These are phyloP conservation scores for Magnolia sinica DNA, from an alignment of 164 flowering plant species.

Conservation along the genomic window DNA sequence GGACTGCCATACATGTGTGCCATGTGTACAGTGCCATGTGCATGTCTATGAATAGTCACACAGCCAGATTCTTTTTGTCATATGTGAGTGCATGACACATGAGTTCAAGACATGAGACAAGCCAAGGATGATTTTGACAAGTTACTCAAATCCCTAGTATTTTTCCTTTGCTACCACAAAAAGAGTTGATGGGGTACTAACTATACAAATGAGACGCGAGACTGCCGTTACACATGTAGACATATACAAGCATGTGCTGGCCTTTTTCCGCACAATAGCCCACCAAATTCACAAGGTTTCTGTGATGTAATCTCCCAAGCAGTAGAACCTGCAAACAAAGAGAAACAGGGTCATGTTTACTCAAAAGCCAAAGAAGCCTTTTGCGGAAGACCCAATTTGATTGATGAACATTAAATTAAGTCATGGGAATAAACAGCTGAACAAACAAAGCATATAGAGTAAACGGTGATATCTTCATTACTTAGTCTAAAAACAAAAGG, in stretches of 20 bases:
- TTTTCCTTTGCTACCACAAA: neutral
- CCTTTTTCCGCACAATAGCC: conserved; percentile 97
- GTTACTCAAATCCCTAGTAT: neutral
- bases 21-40: no score
- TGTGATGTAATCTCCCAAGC: conserved; percentile 91
- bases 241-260: conserved; percentile 87
- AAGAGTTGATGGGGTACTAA: conserved; percentile 34
- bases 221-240: conserved; percentile 90
- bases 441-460: neutral
- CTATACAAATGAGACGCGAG: conserved; percentile 92
- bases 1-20: no score
- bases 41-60: no score
- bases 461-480: neutral
- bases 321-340: conserved; percentile 57
- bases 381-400: neutral
- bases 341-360: neutral
- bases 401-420: neutral
- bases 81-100: neutral
- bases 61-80: no score
- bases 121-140: neutral
- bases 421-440: neutral
- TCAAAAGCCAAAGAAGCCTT: neutral
- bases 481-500: neutral
- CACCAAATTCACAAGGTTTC: conserved; percentile 95
- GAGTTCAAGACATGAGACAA: neutral